Base-by-base conservation (phyloP, 2,329 filamentous ascomycete genomes). In the Rutstroemia sp. region DNA sequence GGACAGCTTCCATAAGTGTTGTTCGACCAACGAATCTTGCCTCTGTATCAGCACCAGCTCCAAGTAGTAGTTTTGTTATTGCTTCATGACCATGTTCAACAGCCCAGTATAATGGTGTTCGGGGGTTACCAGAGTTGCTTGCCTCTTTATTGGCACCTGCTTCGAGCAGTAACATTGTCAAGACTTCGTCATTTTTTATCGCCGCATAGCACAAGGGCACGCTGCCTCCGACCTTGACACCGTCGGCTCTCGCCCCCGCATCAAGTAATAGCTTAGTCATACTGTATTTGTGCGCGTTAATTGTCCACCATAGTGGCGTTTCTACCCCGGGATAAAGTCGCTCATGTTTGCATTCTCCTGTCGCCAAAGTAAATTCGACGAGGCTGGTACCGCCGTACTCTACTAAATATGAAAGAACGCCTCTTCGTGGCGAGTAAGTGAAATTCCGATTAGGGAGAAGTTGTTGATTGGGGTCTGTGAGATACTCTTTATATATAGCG, bases 261-360 rank as follows among this genome's bases (percentile, higher is more conserved):
- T 34, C 30, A 12, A 59, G 19, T 9, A 64, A 48, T 14, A 58
- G 14, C 34, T 52, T 54, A 1, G 60, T 60, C 7, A 57, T 34
- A 3, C 17, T 7, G 17, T 7, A 48, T 41, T 48, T 21, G 37
- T 56, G 48, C 23, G 41, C 56, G 2, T 45, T 17, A 39, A 51
- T 39, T n/a, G 61, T 60, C 37, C 23, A 51, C 8, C 7, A 16
- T 7, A 63, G 49, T 16, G 58, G 56, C 17, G 55, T 64, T 27
- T 42, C 42, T n/a, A 16, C 6, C 16, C 19, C 2, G 12, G 2
- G 1, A 42, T 19, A 5, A 8, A 49, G 34, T 10, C 14, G 4
- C 7, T 27, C 4, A 3, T 14, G 30, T 14, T 34, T n/a, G 6
- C 0, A 8, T 16, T 48, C 9, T 4, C 17, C 9, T 12, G 7